These are phyloP conservation scores for Aspergillus floridensis DNA, from an alignment of 2,329 filamentous ascomycete genomes.

Conservation along the genomic window DNA sequence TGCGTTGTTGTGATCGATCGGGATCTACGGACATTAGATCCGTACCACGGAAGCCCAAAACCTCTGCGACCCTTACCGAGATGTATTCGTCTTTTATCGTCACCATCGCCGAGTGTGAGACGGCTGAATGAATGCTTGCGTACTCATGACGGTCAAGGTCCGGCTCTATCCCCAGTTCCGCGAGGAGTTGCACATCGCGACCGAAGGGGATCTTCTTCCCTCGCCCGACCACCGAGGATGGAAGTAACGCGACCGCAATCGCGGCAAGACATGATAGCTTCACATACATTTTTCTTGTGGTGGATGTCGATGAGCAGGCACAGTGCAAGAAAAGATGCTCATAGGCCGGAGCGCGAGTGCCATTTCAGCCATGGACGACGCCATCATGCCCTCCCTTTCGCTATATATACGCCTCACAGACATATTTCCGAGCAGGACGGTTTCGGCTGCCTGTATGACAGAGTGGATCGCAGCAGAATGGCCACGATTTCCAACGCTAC, in stretches of 20 bases:
- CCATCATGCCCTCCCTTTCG: background rate
- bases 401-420: background rate
- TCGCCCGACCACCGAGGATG: background rate
- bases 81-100: background rate
- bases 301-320: background rate
- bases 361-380: background rate
- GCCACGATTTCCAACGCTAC: background rate
- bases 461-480: background rate
- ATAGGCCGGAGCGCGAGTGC: background rate
- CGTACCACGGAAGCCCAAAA: background rate
- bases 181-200: background rate
- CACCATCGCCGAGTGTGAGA: constrained; percentile 1
- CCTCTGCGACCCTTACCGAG: background rate
- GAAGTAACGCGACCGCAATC: background rate
- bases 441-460: constrained; percentile 1
- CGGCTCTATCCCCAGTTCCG: background rate
- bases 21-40: constrained; percentile 23
- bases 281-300: background rate
- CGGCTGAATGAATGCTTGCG: background rate
- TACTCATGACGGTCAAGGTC: background rate
- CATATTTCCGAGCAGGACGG: background rate
- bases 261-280: background rate
- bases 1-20: constrained; percentile 31
- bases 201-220: background rate
- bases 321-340: background rate